Conservation (phyloP, 108 stramenopile species). For the Cafeteria roenbergensis region DNA sequence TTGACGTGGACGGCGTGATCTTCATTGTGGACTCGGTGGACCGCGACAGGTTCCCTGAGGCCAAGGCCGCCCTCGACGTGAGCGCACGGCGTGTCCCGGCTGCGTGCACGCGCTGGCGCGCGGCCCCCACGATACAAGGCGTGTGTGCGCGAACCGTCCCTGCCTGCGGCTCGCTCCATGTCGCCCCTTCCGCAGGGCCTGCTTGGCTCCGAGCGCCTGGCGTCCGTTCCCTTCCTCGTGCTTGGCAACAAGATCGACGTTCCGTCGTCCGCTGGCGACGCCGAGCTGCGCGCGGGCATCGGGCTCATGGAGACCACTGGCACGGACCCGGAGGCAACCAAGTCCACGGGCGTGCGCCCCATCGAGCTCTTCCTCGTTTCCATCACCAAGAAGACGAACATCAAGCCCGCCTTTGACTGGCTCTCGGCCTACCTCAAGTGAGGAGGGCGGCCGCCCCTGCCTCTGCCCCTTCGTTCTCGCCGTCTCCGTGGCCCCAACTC, state of each 20-base stretch:
- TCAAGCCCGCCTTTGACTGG: neutral
- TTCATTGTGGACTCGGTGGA: conserved; percentile 55
- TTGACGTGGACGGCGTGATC: conserved; percentile 92
- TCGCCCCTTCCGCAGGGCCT: conserved; percentile 18
- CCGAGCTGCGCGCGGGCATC: conserved; percentile 85
- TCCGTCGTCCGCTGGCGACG: conserved; percentile 77
- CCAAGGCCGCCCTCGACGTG: conserved; percentile 94
- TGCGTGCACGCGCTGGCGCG: too few relatives aligned
- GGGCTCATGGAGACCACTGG: conserved; percentile 94
- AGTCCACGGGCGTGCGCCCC: conserved; percentile 61
- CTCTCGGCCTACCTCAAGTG: neutral
- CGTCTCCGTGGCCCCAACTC: too few relatives aligned
- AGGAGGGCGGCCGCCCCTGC: too few relatives aligned
- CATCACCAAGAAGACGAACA: conserved; percentile 30
- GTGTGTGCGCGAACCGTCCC: too few relatives aligned
- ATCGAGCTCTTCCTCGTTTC: conserved; percentile 98
- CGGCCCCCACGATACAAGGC: too few relatives aligned
- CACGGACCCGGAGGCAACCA: conserved; percentile 80
- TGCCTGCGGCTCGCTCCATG: too few relatives aligned
- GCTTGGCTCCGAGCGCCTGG: conserved; percentile 59
- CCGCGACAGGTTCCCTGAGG: conserved; percentile 82
- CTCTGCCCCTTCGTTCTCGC: too few relatives aligned
- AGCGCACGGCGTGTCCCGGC: too few relatives aligned
- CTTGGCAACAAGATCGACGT: conserved; percentile 99
- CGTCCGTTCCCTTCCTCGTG: conserved; percentile 88